Conservation (phyloP, 129 eudicot species). For the Heracleum sosnowskyi region DNA sequence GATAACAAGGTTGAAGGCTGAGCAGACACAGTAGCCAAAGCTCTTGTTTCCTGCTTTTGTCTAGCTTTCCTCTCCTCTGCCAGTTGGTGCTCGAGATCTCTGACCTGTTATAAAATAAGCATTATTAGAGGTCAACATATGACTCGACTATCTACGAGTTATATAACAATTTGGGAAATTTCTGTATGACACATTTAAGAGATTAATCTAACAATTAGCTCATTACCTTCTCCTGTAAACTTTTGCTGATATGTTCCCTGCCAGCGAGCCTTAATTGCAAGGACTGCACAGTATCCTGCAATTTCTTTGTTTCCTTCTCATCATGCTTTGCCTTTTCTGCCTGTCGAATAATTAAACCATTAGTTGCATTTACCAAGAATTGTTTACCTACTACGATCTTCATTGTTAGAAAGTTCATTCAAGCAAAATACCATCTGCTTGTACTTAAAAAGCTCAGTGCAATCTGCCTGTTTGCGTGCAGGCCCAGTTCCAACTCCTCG, state of each 20-base stretch:
- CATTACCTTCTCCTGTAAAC: conserved; percentile 31
- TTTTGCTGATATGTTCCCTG: conserved; percentile 27
- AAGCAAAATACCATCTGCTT: conserved; percentile 68
- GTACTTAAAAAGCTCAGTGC: conserved; percentile 68
- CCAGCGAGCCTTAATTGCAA: conserved; percentile 31
- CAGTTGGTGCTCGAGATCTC: conserved; percentile 80
- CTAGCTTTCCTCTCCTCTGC: conserved; percentile 83
- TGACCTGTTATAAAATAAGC: conserved; percentile 24
- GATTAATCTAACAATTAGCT: neutral
- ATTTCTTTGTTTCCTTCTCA: conserved; percentile 29
- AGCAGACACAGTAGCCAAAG: conserved; percentile 60
- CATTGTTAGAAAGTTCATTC: neutral
- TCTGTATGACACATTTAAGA: neutral
- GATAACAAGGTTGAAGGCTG: conserved; percentile 38
- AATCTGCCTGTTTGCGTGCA: conserved; percentile 80
- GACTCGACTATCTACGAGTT: neutral
- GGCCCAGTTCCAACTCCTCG: conserved; percentile 96
- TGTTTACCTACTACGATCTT: neutral
- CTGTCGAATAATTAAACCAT: conserved; percentile 3
- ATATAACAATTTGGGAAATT: neutral
- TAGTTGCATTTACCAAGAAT: neutral
- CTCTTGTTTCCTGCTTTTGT: conserved; percentile 71
- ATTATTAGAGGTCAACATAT: neutral
- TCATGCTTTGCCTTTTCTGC: conserved; percentile 31
- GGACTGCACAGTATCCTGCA: conserved; percentile 29